Conservation (phyloP, 106 monocot species). For the Hemerocallis citrina region DNA sequence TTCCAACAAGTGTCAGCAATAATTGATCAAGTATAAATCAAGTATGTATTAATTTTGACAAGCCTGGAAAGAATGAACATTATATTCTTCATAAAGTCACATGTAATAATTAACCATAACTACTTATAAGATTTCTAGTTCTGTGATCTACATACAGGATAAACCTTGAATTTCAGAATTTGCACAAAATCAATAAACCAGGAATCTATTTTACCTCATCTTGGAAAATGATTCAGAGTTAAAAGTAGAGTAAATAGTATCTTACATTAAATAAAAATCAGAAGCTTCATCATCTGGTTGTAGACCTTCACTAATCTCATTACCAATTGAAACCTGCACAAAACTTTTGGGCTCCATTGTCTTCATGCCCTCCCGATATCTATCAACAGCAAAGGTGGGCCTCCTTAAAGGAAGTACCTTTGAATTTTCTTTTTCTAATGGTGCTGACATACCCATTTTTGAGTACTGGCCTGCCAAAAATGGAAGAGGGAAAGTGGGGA, state of each 20-base stretch:
- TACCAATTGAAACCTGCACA: neutral
- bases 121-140: too few species aligned
- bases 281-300: slow-evolving; percentile 36
- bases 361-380: neutral
- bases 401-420: neutral
- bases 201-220: neutral
- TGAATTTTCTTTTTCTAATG: neutral
- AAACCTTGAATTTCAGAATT: neutral
- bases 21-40: too few species aligned
- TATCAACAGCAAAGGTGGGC: neutral
- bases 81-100: too few species aligned
- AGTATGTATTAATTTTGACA: too few species aligned
- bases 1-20: too few species aligned
- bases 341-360: neutral
- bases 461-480: neutral
- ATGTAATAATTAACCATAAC: too few species aligned
- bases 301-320: slow-evolving; percentile 15
- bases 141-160: neutral
- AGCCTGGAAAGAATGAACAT: too few species aligned
- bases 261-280: slow-evolving; percentile 65
- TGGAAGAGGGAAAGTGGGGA: neutral
- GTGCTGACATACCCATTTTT: neutral
- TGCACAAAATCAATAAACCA: neutral
- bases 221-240: neutral
- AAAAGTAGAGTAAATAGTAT: slow-evolving; percentile 2